These are phyloP conservation scores for Aegilops bicornis DNA, from an alignment of 176 grass and related monocot genomes.

Conservation along the genomic window DNA sequence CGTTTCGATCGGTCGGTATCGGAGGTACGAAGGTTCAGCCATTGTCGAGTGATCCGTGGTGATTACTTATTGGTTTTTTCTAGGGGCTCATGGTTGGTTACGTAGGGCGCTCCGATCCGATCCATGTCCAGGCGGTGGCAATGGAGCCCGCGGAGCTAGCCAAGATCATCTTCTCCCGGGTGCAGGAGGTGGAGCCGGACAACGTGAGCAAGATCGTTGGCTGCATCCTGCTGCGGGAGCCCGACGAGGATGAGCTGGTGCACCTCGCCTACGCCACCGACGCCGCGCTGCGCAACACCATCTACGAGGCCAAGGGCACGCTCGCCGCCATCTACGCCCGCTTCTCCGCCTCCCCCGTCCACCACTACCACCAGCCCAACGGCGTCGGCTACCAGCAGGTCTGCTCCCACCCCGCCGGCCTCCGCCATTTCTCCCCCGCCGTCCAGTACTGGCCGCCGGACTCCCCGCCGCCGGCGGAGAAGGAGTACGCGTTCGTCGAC, in stretches of 20 bases:
- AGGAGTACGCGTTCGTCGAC: constrained; percentile 18
- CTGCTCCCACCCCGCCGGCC: constrained; percentile 13
- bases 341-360: constrained; percentile 41
- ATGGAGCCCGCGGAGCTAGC: constrained; percentile 74
- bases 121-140: constrained; percentile 19
- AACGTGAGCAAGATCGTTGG: constrained; percentile 76
- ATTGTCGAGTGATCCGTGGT: background rate
- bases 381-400: constrained; percentile 27
- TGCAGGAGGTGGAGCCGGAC: constrained; percentile 65
- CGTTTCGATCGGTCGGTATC: background rate
- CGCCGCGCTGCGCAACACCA: constrained; percentile 35
- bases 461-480: constrained; percentile 1
- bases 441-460: constrained; percentile 48
- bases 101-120: background rate
- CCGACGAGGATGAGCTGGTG: constrained; percentile 62
- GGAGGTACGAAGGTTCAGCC: background rate
- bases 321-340: constrained; percentile 43
- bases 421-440: constrained; percentile 28
- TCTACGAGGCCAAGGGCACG: constrained; percentile 53
- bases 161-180: constrained; percentile 51
- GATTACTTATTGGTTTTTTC: background rate
- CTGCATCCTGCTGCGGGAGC: constrained; percentile 64
- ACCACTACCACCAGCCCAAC: background rate
- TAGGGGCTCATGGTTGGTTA: background rate
- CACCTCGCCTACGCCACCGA: constrained; percentile 74